Conservation (phyloP, 2,329 filamentous ascomycete genomes). For the Cladosporium austrohemisphaericum region DNA sequence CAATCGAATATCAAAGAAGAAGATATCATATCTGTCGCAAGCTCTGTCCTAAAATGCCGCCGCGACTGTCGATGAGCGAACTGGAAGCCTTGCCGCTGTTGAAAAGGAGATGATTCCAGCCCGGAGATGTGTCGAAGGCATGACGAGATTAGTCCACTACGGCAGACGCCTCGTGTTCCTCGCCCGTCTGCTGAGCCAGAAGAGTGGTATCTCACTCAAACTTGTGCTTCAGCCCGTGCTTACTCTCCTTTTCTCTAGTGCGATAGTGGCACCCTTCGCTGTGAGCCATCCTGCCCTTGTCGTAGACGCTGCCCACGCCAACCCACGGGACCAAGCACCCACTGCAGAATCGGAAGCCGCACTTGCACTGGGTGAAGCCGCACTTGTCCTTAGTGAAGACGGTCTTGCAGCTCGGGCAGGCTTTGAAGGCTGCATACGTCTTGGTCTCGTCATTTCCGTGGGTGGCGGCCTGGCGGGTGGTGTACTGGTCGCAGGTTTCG, state of each 20-base stretch:
- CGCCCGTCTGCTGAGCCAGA: not conserved
- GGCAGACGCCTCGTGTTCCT: not conserved
- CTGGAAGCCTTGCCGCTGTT: no score
- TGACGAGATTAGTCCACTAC: not conserved
- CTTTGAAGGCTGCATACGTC: not conserved
- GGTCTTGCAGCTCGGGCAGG: not conserved
- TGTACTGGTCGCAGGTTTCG: slow-evolving; percentile 12
- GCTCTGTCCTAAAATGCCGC: no score
- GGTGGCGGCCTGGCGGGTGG: not conserved
- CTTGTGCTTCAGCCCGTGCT: not conserved
- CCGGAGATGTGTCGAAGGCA: no score
- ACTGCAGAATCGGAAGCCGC: slow-evolving; percentile 19
- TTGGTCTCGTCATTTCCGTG: not conserved
- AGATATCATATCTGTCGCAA: no score
- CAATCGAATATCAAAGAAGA: no score
- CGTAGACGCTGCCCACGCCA: slow-evolving; percentile 15
- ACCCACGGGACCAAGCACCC: slow-evolving; percentile 18
- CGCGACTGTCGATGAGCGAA: no score
- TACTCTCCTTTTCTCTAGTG: not conserved
- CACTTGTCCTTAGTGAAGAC: not conserved
- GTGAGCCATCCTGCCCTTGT: not conserved
- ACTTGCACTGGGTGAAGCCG: slow-evolving; percentile 6
- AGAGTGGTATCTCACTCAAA: no score
- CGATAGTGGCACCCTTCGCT: not conserved
- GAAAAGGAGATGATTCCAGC: no score